These are phyloP conservation scores for Stenocarpella maydis DNA, from an alignment of 2,329 filamentous ascomycete genomes.

Conservation along the genomic window DNA sequence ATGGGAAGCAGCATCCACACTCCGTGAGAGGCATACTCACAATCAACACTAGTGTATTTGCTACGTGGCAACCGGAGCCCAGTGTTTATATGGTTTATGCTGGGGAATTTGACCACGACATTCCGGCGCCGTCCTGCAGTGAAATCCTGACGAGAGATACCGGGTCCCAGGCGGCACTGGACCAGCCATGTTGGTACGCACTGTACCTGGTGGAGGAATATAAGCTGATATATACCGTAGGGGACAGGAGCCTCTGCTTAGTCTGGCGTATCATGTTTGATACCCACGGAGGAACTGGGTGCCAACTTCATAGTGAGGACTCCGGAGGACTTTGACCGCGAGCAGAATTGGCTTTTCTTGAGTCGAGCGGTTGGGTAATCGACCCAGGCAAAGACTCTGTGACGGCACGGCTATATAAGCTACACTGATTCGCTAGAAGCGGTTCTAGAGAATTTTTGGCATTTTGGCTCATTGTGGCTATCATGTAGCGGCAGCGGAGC, in stretches of 20 bases:
- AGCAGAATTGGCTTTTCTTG: neutral
- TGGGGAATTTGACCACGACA: neutral
- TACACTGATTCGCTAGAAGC: no score
- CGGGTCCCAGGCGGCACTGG: neutral
- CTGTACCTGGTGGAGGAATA: neutral
- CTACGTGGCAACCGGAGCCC: no score
- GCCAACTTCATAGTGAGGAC: neutral
- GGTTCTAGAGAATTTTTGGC: no score
- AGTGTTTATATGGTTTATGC: neutral
- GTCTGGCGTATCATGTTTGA: neutral
- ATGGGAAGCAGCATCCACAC: no score
- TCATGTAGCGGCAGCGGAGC: no score
- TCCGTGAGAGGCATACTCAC: no score
- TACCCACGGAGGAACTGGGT: neutral
- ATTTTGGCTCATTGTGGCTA: no score
- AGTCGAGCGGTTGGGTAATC: no score
- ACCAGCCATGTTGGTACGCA: neutral
- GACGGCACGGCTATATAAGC: no score
- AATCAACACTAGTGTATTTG: no score
- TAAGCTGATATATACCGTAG: neutral
- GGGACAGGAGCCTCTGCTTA: neutral
- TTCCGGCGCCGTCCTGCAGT: neutral
- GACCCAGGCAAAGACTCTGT: no score
- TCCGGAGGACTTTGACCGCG: no score
- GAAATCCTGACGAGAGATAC: neutral